Evolutionary conservation across 2,329 filamentous ascomycete species (phyloP), one percentile per base, ranked within the genome.

Genomic region (Colletotrichum magnum): DNA sequence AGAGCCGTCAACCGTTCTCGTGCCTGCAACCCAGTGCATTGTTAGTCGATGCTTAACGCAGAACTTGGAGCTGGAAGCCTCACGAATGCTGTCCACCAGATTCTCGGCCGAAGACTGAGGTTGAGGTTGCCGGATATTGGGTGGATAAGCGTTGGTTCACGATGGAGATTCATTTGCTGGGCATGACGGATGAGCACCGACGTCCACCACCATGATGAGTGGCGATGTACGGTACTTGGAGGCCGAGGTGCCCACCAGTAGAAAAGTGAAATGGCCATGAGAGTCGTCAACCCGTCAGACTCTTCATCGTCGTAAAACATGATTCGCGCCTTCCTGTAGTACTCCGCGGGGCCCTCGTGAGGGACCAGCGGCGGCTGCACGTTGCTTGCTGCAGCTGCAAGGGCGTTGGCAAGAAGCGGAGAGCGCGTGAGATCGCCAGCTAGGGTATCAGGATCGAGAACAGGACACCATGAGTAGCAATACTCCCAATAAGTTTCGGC

Each of bases 121-220:
- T 73, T 67, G 9, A 70, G 51, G 45, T 41, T 64, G 32, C 54
- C 48, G 7, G 28, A 36, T 15, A 58, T 2, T 4, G 21, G 7
- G 12, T 59, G 53, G 13, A 52, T 58, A 6, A 70, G 58, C 0
- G 72, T 70, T 0, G 79, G 79, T 56, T 84, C 81, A 2, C 81
- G 79, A 52, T 84, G 82, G 6, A 84, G 74, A 45, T 81, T 82
- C 74, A 83, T 79, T 64, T 84, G 81, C 62, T 84, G 82, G 2
- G 80, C 82, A 64, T 82, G 80, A 13, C 82, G 73, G 21, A 84
- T 83, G 15, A 81, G 76, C 4, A 83, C 78, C 2, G 79, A 80
- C 0, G 81, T 84, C 82, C 82, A 84, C 82, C 82, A 84, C 82
- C 81, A 84, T 24, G 79, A 80, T 2, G 80, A 78, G 70, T 84